Conservation (phyloP, 257 asterid species). For the Penstemon eatonii region DNA sequence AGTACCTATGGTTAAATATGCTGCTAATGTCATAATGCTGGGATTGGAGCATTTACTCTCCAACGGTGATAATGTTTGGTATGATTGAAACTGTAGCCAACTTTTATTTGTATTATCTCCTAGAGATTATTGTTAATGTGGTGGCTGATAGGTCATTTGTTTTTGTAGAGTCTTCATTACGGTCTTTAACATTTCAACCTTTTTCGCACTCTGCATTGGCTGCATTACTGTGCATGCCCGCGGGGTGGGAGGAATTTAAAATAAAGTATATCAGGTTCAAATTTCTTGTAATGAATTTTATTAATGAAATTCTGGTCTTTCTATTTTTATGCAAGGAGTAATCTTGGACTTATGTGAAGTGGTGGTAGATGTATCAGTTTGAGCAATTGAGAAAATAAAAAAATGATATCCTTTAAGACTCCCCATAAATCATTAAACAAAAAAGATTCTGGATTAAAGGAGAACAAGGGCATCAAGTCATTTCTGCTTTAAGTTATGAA, state of each 20-base stretch:
- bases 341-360: not conserved
- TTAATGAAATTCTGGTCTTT: not conserved
- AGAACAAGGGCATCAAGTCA: not conserved
- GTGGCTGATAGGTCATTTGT: not conserved
- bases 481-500: constrained; percentile 9
- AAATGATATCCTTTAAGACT: not conserved
- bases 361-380: not conserved
- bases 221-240: not conserved
- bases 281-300: constrained; percentile 1
- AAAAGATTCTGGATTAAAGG: not conserved
- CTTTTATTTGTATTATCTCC: not conserved
- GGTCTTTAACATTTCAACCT: constrained; percentile 4
- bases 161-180: not conserved
- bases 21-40: not conserved
- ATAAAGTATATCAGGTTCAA: not conserved
- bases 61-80: not conserved
- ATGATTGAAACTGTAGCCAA: not conserved
- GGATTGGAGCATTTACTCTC: not conserved
- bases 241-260: constrained; percentile 5
- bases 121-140: not conserved
- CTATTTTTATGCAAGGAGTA: not conserved
- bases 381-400: constrained; percentile 17
- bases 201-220: not conserved
- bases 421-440: not conserved
- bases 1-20: not conserved